phyloP scores from a whole-genome alignment of 1,284 basidiomycete species.

The Sporisorium graminicola region DNA sequence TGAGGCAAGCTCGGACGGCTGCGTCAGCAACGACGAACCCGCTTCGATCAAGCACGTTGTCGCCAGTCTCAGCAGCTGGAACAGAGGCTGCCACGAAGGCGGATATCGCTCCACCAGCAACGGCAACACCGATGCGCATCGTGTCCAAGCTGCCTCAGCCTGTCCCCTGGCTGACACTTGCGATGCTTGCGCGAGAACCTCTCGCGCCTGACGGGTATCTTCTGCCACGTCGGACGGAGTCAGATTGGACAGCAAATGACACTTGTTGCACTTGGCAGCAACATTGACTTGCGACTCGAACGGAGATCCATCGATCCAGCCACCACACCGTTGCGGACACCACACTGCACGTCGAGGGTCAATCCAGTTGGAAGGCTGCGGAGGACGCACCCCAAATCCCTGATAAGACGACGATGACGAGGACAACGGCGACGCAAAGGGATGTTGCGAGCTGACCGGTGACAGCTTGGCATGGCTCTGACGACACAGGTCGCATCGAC shows the following conservation, averaged over 20 bases:
- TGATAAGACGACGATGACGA: slow-evolving; percentile 21
- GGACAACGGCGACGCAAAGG: slow-evolving; percentile 30
- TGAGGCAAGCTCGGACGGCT: neutral
- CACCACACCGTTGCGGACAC: slow-evolving; percentile 72
- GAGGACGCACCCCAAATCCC: slow-evolving; percentile 20
- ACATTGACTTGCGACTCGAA: slow-evolving; percentile 17
- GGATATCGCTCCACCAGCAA: slow-evolving; percentile 73
- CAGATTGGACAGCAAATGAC: slow-evolving; percentile 73
- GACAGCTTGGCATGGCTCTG: slow-evolving; percentile 38
- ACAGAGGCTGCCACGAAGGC: slow-evolving; percentile 76
- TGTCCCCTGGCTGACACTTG: slow-evolving; percentile 66
- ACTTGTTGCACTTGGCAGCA: slow-evolving; percentile 68
- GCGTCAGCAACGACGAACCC: slow-evolving; percentile 36
- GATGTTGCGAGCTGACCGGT: slow-evolving; percentile 6
- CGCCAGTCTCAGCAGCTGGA: slow-evolving; percentile 79
- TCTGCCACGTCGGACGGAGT: slow-evolving; percentile 74
- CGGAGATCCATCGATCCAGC: slow-evolving; percentile 71
- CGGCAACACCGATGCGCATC: slow-evolving; percentile 77
- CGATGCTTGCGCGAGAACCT: slow-evolving; percentile 79
- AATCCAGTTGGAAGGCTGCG: slow-evolving; percentile 56
- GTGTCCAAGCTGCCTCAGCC: slow-evolving; percentile 73
- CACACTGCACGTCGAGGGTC: slow-evolving; percentile 80
- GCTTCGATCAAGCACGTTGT: slow-evolving; percentile 76
- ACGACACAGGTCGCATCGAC: slow-evolving; percentile 78
- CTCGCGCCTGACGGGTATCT: slow-evolving; percentile 77